These are phyloP conservation scores for Apophysomyces elegans DNA, from an alignment of 371 early-diverging fungal genomes.

Conservation along the genomic window DNA sequence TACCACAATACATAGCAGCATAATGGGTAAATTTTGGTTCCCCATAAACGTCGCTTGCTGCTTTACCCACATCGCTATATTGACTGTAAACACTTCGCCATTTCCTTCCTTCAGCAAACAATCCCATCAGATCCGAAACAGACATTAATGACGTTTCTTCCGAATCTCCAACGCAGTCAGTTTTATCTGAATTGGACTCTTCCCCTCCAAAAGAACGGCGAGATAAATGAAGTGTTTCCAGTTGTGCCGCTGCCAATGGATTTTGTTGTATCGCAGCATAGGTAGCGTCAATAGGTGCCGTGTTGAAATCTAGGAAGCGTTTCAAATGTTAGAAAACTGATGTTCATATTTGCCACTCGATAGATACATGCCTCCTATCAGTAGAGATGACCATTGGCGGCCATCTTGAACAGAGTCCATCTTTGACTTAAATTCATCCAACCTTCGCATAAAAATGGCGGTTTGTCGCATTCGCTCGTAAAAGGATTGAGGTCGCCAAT, in stretches of 20 bases:
- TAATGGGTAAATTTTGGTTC: constrained; percentile 63
- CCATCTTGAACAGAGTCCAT: not conserved
- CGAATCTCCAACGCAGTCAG: not conserved
- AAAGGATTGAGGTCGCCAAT: constrained; percentile 62
- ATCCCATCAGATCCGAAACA: constrained; percentile 26
- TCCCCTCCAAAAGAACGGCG: constrained; percentile 17
- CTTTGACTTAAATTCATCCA: constrained; percentile 26
- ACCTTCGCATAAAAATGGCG: constrained; percentile 30
- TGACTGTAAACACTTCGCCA: constrained; percentile 43
- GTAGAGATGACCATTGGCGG: constrained; percentile 29
- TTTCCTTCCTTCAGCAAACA: constrained; percentile 26
- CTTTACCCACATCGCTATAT: constrained; percentile 23
- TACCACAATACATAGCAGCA: constrained; percentile 54
- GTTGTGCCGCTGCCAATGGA: constrained; percentile 21
- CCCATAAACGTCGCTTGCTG: constrained; percentile 23
- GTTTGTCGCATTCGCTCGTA: constrained; percentile 62
- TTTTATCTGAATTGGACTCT: not conserved
- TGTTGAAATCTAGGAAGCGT: constrained; percentile 52
- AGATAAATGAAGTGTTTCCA: constrained; percentile 31
- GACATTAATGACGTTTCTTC: constrained; percentile 5
- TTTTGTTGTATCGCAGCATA: constrained; percentile 29
- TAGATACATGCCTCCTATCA: constrained; percentile 30
- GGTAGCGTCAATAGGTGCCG: constrained; percentile 56
- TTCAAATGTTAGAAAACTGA: not conserved
- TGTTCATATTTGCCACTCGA: not conserved